Conservation (phyloP, 345 rosid genomes). For the Euphorbia tirucalli region DNA sequence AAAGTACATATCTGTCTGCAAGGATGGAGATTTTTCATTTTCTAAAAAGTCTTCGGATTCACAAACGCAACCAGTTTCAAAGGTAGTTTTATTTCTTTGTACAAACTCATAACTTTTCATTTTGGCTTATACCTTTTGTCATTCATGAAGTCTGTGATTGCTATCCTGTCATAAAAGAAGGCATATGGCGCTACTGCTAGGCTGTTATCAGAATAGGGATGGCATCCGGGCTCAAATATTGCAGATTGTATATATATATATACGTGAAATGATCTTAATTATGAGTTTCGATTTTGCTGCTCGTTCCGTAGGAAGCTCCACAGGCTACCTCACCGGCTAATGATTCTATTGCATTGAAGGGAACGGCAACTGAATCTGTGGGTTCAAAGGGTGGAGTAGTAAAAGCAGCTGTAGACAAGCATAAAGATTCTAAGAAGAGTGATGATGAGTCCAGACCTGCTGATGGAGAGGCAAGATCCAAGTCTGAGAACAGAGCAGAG, state of each 20-base stretch:
- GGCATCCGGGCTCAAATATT: too few species aligned
- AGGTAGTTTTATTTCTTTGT: conserved; percentile 37
- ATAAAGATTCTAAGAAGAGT: conserved; percentile 58
- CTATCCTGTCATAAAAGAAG: too few species aligned
- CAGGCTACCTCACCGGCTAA: conserved; percentile 39
- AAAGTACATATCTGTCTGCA: conserved; percentile 63
- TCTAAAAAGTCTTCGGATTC: conserved; percentile 53
- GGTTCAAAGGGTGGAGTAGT: conserved; percentile 43
- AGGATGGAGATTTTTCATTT: conserved; percentile 88
- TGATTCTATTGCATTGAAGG: conserved; percentile 38
- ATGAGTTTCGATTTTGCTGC: neutral
- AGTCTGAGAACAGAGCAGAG: conserved; percentile 50
- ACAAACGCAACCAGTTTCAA: conserved; percentile 47
- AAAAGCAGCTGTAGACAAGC: conserved; percentile 45
- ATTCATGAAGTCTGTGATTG: too few species aligned
- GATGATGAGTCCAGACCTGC: conserved; percentile 55
- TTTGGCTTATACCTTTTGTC: neutral
- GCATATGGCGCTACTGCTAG: too few species aligned
- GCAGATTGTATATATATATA: too few species aligned
- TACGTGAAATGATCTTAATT: neutral
- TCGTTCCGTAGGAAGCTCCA: conserved; percentile 48
- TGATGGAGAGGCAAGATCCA: conserved; percentile 47
- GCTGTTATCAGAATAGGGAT: too few species aligned
- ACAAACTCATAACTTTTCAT: neutral
- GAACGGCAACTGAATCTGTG: conserved; percentile 42